phyloP scores from a whole-genome alignment of 768 basidiomycete genomes.

The Mycena pura region DNA sequence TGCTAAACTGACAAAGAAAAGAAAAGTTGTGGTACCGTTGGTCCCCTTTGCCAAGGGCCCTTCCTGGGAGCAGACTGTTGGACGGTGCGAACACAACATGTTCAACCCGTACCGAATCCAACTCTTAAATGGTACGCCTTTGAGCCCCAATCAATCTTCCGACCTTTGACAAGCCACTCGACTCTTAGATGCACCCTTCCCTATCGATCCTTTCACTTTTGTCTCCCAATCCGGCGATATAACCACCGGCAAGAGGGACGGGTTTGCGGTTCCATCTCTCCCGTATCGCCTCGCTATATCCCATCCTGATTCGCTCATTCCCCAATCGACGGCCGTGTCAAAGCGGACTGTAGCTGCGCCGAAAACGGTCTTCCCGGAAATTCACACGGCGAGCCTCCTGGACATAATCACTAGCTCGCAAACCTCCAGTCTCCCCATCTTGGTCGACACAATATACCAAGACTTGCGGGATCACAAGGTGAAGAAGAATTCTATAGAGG shows the following conservation, averaged over 20 bases:
- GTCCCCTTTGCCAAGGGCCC: conserved; percentile 86
- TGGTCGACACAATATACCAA: conserved; percentile 77
- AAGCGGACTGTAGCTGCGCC: conserved; percentile 36
- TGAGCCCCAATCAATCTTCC: not conserved
- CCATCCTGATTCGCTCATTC: conserved; percentile 16
- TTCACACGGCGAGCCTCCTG: conserved; percentile 64
- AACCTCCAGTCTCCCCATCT: conserved; percentile 65
- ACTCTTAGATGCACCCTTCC: conserved; percentile 77
- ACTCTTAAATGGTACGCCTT: conserved; percentile 79
- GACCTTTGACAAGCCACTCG: conserved; percentile 6
- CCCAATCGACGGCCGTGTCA: conserved; percentile 28
- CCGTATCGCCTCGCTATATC: conserved; percentile 42
- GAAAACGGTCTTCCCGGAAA: conserved; percentile 74
- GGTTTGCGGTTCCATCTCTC: conserved; percentile 56
- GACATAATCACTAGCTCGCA: conserved; percentile 67
- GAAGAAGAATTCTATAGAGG: conserved; percentile 86
- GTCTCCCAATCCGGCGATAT: conserved; percentile 57
- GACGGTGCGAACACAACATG: conserved; percentile 69
- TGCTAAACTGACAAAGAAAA: conserved; percentile 65
- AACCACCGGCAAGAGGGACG: conserved; percentile 37
- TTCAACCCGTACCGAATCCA: conserved; percentile 81
- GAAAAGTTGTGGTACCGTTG: conserved; percentile 79
- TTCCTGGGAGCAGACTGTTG: conserved; percentile 75
- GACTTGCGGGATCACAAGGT: conserved; percentile 73
- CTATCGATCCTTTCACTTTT: conserved; percentile 82